phyloP scores from a whole-genome alignment of 768 basidiomycete genomes.

The Suillus weaverae region DNA sequence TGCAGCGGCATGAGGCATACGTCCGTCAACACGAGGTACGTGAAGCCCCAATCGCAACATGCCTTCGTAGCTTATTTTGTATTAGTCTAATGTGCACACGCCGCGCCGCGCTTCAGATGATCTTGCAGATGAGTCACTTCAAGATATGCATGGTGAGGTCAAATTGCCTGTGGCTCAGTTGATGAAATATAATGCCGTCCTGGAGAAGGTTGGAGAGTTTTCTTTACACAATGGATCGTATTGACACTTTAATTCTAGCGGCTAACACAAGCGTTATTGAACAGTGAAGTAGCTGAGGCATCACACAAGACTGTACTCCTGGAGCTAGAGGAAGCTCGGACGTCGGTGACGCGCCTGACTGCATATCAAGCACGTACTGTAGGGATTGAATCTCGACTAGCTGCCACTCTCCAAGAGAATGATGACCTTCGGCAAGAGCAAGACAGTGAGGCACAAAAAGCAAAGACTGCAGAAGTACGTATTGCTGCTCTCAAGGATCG shows the following conservation, averaged over 20 bases:
- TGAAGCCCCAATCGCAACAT: slow-evolving; percentile 15
- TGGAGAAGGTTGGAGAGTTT: slow-evolving; percentile 43
- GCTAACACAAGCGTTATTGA: slow-evolving; percentile 74
- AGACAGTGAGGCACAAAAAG: slow-evolving; percentile 66
- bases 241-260: slow-evolving; percentile 44
- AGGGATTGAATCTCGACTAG: slow-evolving; percentile 68
- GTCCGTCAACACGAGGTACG: slow-evolving; percentile 69
- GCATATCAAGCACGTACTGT: slow-evolving; percentile 68
- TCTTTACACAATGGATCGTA: neutral
- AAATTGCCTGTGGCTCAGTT: slow-evolving; percentile 37
- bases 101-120: slow-evolving; percentile 18
- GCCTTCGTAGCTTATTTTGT: slow-evolving; percentile 13
- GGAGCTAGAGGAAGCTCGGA: slow-evolving; percentile 74
- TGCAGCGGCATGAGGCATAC: slow-evolving; percentile 86
- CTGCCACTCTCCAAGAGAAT: slow-evolving; percentile 65
- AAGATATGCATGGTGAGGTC: slow-evolving; percentile 23
- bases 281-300: slow-evolving; percentile 78
- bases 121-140: slow-evolving; percentile 8
- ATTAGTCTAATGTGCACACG: slow-evolving; percentile 19
- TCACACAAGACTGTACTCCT: slow-evolving; percentile 73
- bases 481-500: slow-evolving; percentile 65
- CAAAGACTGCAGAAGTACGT: slow-evolving; percentile 66
- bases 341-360: slow-evolving; percentile 63
- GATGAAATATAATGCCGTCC: slow-evolving; percentile 56
- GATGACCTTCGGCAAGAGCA: slow-evolving; percentile 86